These are phyloP conservation scores for Claviceps paspali DNA, from an alignment of 2,329 filamentous ascomycete genomes.

Conservation along the genomic window DNA sequence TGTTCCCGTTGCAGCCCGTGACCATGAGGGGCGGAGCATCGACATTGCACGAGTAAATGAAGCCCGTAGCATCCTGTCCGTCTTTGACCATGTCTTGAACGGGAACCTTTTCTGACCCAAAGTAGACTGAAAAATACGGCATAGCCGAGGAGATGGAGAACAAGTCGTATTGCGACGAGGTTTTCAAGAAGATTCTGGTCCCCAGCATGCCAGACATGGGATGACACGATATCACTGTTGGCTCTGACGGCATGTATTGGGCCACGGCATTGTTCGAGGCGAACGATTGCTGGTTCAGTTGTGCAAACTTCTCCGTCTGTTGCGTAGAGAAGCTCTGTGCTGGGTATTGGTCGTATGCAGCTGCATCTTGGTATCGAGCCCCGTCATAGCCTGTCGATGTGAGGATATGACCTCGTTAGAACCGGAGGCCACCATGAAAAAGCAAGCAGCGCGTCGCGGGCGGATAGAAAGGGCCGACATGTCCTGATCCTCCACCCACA, in stretches of 20 bases:
- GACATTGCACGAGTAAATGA: constrained; percentile 56
- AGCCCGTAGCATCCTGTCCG: constrained; percentile 41
- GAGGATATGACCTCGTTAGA: constrained; percentile 13
- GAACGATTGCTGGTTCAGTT: constrained; percentile 41
- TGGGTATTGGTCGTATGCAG: constrained; percentile 37
- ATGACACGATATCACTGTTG: constrained; percentile 53
- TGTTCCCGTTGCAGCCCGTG: constrained; percentile 33
- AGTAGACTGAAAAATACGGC: constrained; percentile 50
- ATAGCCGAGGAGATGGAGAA: constrained; percentile 37
- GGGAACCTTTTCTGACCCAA: constrained; percentile 58
- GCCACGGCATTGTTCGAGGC: constrained; percentile 47
- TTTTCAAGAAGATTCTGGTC: constrained; percentile 56
- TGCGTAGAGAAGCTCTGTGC: constrained; percentile 30
- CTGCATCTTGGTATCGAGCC: constrained; percentile 43
- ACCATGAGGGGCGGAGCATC: constrained; percentile 49
- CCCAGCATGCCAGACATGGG: constrained; percentile 55
- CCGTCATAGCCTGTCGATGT: constrained; percentile 39
- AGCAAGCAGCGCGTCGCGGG: too few species aligned
- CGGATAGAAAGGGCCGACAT: too few species aligned
- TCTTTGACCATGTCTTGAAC: constrained; percentile 46
- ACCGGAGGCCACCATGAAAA: too few species aligned
- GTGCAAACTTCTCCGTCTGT: constrained; percentile 33
- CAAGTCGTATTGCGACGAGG: constrained; percentile 63
- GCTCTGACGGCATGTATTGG: constrained; percentile 46
- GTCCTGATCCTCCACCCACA: too few species aligned